phyloP scores from a whole-genome alignment of 2,329 filamentous ascomycete genomes.

The Paracoccidioides brasiliensis region DNA sequence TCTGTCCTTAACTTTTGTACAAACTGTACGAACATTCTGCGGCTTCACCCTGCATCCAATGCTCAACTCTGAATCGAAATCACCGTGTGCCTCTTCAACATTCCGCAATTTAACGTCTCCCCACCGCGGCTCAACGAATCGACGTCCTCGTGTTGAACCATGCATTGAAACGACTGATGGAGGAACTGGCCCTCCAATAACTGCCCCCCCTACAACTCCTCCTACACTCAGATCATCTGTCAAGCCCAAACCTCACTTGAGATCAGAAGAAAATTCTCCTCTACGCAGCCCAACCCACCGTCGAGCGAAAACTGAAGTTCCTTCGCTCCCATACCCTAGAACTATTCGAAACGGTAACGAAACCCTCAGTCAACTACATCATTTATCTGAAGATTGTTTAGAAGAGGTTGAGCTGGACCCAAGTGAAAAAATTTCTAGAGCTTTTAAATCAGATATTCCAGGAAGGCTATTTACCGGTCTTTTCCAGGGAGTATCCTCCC shows the following conservation, averaged over 20 bases:
- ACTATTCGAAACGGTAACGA: background rate
- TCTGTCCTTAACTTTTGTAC: background rate
- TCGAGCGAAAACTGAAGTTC: slow-evolving; percentile 5
- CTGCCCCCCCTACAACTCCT: background rate
- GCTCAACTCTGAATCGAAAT: background rate
- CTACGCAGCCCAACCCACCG: background rate
- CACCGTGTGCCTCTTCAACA: background rate
- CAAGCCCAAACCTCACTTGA: background rate
- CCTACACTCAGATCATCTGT: background rate
- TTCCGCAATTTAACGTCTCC: background rate
- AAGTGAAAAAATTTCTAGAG: background rate
- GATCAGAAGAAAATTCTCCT: background rate
- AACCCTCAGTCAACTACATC: background rate
- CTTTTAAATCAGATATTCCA: background rate
- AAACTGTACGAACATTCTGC: background rate
- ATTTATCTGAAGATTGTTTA: background rate
- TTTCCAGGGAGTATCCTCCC: slow-evolving; percentile 1
- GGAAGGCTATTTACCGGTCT: background rate
- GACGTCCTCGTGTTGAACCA: background rate
- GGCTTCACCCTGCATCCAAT: background rate
- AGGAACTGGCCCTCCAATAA: background rate
- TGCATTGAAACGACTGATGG: background rate
- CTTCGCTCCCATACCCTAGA: background rate
- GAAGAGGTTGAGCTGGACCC: background rate
- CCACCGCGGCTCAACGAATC: background rate